These are phyloP conservation scores for Pyrrhoderma noxium DNA, from an alignment of 1,284 basidiomycete species.

Conservation along the genomic window DNA sequence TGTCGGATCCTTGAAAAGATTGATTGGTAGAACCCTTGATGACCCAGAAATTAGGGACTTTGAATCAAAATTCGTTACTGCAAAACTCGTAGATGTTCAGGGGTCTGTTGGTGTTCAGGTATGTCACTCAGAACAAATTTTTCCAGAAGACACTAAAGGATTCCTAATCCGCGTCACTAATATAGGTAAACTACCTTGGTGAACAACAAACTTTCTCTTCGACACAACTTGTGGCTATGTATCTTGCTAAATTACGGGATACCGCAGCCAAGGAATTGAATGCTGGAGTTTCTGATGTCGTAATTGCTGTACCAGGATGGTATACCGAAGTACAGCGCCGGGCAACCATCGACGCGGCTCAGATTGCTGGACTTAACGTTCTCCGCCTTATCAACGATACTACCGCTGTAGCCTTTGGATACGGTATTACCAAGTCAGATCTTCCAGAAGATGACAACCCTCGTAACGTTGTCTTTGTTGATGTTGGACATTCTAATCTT, in stretches of 20 bases:
- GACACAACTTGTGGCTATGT: constrained; percentile 83
- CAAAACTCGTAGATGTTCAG: constrained; percentile 72
- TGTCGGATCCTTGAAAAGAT: constrained; percentile 82
- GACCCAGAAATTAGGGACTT: constrained; percentile 75
- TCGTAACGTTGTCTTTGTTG: constrained; percentile 84
- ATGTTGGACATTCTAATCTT: constrained; percentile 86
- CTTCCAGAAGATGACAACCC: constrained; percentile 78
- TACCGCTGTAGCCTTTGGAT: constrained; percentile 88
- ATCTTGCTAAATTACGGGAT: constrained; percentile 83
- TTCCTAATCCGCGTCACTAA: background rate
- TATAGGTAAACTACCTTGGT: constrained; percentile 80
- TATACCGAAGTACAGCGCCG: constrained; percentile 89
- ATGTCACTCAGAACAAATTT: constrained; percentile 20
- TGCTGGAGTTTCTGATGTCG: constrained; percentile 77
- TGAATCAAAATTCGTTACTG: constrained; percentile 88
- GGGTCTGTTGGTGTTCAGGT: constrained; percentile 83
- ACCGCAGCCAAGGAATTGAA: constrained; percentile 81
- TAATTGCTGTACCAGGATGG: constrained; percentile 92
- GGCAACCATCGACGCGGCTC: constrained; percentile 80
- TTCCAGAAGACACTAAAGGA: constrained; percentile 12
- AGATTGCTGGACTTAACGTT: constrained; percentile 81
- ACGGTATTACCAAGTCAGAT: constrained; percentile 95
- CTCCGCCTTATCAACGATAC: constrained; percentile 94
- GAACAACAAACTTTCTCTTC: constrained; percentile 73
- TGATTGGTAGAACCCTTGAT: constrained; percentile 69